phyloP scores from a whole-genome alignment of 129 eudicot genomes.

The Chrysanthemum lavandulifolium region DNA sequence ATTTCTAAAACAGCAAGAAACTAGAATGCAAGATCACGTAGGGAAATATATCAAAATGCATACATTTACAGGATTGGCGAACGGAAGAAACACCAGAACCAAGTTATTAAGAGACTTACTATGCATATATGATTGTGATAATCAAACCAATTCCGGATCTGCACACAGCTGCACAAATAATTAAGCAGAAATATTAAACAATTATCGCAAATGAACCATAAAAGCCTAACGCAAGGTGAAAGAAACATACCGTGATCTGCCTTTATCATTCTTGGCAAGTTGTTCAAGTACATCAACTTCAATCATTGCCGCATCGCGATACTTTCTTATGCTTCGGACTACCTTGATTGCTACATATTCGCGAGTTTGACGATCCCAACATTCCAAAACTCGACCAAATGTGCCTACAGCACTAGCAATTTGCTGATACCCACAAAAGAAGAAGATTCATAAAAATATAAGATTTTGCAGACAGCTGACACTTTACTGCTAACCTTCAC shows the following conservation, averaged over 20 bases:
- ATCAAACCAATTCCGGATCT: conserved; percentile 77
- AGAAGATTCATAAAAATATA: conserved; percentile 59
- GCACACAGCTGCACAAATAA: conserved; percentile 74
- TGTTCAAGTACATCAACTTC: conserved; percentile 80
- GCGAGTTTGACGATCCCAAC: conserved; percentile 82
- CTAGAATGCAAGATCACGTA: background rate
- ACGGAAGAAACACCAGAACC: background rate
- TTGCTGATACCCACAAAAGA: conserved; percentile 71
- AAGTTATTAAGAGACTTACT: conserved; percentile 47
- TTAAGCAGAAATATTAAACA: background rate
- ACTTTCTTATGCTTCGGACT: conserved; percentile 69
- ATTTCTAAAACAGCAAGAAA: background rate
- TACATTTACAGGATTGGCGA: background rate
- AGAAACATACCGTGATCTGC: conserved; percentile 62
- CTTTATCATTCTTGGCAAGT: conserved; percentile 63
- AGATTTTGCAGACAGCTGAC: conserved; percentile 71
- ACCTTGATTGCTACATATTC: conserved; percentile 87
- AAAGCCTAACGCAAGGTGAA: conserved; percentile 9
- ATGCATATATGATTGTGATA: conserved; percentile 89
- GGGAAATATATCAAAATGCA: conserved; percentile 6
- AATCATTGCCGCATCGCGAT: conserved; percentile 93
- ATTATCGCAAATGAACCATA: background rate
- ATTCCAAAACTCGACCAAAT: conserved; percentile 98
- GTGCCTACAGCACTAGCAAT: conserved; percentile 98
- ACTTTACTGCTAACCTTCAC: conserved; percentile 98